phyloP scores from a whole-genome alignment of 352 stramenopile species.

The Pseudoperonospora humuli region DNA sequence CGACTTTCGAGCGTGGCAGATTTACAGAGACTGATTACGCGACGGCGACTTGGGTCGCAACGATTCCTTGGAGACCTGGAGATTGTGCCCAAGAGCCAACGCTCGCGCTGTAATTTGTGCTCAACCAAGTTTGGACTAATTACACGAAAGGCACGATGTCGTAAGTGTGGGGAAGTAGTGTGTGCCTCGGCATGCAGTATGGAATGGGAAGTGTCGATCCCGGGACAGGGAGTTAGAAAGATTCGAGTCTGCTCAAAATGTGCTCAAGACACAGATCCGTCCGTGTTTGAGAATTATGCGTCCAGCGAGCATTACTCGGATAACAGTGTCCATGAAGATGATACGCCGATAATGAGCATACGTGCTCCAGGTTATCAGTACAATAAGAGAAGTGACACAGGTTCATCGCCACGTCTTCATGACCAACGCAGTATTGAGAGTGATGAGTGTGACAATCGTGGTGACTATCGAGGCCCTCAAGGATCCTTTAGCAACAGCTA shows the following conservation, averaged over 20 bases:
- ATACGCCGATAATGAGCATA: slow-evolving; percentile 19
- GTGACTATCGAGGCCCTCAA: slow-evolving; percentile 3
- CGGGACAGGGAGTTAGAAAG: slow-evolving; percentile 36
- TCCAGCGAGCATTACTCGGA: slow-evolving; percentile 24
- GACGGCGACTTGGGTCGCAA: slow-evolving; percentile 39
- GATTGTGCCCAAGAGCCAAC: slow-evolving; percentile 49
- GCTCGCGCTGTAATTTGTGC: slow-evolving; percentile 53
- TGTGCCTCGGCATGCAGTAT: slow-evolving; percentile 47
- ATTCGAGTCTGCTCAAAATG: slow-evolving; percentile 59
- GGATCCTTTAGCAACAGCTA: slow-evolving; percentile 14
- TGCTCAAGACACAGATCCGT: slow-evolving; percentile 23
- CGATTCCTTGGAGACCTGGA: slow-evolving; percentile 60
- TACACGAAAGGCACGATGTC: slow-evolving; percentile 54
- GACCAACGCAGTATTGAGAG: slow-evolving; percentile 8
- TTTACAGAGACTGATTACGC: slow-evolving; percentile 41
- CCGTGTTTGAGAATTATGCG: slow-evolving; percentile 20
- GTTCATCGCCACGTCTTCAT: slow-evolving; percentile 9
- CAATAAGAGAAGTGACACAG: slow-evolving; percentile 12
- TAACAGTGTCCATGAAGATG: slow-evolving; percentile 26
- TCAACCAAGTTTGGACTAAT: slow-evolving; percentile 48
- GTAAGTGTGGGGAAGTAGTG: slow-evolving; percentile 69
- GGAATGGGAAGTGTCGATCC: slow-evolving; percentile 44
- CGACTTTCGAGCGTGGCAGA: slow-evolving; percentile 38
- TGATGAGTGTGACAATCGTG: slow-evolving; percentile 10
- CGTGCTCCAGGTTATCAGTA: slow-evolving; percentile 26